Percentiles rank a stretch among this genome's conserved stretches.
Conservation (phyloP, 1,284 basidiomycete genomes). For the Neolentinus lepideus region DNA sequence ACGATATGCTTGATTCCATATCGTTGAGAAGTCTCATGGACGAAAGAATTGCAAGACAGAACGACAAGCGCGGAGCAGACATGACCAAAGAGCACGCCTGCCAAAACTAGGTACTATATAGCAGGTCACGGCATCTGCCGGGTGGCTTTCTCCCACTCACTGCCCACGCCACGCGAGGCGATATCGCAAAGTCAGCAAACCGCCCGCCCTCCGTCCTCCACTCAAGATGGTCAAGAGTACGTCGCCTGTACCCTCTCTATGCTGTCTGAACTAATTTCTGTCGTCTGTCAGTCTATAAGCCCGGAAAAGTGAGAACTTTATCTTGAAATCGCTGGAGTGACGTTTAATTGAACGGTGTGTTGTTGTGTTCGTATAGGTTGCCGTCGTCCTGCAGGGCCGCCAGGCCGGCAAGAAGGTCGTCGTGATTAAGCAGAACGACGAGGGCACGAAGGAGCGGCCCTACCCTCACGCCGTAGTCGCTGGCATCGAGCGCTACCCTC, state of each 20-base stretch:
- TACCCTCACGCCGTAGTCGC: conserved; percentile 97
- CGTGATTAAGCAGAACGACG: conserved; percentile 83
- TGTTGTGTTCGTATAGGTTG: conserved; percentile 71
- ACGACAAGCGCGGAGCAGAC: too few relatives aligned
- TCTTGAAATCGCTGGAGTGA: conserved; percentile 2
- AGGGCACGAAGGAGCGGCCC: conserved; percentile 83
- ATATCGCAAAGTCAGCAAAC: background rate
- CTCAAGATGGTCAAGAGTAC: conserved; percentile 66
- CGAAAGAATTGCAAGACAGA: too few relatives aligned
- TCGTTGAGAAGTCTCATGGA: too few relatives aligned
- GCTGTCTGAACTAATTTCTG: conserved; percentile 19
- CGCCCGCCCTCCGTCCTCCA: conserved; percentile 9
- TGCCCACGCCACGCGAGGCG: background rate
- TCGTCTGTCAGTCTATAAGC: conserved; percentile 76
- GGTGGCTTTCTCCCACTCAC: background rate
- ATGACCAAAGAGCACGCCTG: background rate
- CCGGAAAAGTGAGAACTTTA: conserved; percentile 76
- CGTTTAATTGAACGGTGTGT: background rate
- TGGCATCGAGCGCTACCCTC: conserved; percentile 92
- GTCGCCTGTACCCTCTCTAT: conserved; percentile 7
- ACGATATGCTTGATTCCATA: too few relatives aligned
- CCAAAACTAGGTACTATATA: background rate
- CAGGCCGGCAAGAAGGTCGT: conserved; percentile 94
- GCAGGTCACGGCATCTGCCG: background rate
- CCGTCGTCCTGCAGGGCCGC: conserved; percentile 93